Evolutionary conservation across 345 rosid species (phyloP).

Genomic region (Aquilaria malaccensis): DNA sequence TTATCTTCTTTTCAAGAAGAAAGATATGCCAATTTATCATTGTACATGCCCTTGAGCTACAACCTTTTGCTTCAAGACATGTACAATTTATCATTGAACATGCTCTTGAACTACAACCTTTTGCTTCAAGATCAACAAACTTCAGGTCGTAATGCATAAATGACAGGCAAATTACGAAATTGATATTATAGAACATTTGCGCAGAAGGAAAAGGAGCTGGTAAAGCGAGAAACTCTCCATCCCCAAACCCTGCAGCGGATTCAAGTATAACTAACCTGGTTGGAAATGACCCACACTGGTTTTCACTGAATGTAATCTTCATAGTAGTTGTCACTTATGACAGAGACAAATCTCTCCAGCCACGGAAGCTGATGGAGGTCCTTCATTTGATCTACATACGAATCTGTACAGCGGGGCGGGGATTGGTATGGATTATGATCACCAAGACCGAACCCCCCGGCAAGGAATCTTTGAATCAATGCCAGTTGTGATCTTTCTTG

Average conservation of each 20-base stretch:
- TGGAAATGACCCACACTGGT: slow-evolving; percentile 6
- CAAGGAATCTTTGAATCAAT: slow-evolving; percentile 83
- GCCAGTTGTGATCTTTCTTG: slow-evolving; percentile 96
- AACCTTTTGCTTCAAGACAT: slow-evolving; percentile 7
- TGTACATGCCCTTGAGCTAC: not conserved
- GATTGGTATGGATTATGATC: slow-evolving; percentile 86
- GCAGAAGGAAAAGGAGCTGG: slow-evolving; percentile 13
- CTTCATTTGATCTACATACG: slow-evolving; percentile 84
- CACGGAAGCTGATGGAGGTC: slow-evolving; percentile 97
- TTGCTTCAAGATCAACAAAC: slow-evolving; percentile 8
- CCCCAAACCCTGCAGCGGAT: slow-evolving; percentile 11
- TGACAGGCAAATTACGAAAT: slow-evolving; percentile 9
- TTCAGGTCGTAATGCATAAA: slow-evolving; percentile 7
- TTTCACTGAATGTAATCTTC: slow-evolving; percentile 71
- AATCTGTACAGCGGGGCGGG: slow-evolving; percentile 83
- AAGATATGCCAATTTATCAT: slow-evolving; percentile 11
- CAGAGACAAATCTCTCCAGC: slow-evolving; percentile 98
- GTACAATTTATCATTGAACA: not conserved
- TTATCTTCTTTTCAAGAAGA: slow-evolving; percentile 24
- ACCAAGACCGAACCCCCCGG: slow-evolving; percentile 87
- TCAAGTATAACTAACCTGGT: slow-evolving; percentile 15
- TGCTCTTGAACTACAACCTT: slow-evolving; percentile 4
- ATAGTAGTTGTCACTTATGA: slow-evolving; percentile 87
- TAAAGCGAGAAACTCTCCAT: slow-evolving; percentile 48
- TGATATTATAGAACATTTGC: slow-evolving; percentile 15